Percentiles rank a stretch among this genome's conserved stretches.
Evolutionary conservation across 2,329 filamentous ascomycete genomes (phyloP).

Genomic region (Aspergillus terreus): DNA sequence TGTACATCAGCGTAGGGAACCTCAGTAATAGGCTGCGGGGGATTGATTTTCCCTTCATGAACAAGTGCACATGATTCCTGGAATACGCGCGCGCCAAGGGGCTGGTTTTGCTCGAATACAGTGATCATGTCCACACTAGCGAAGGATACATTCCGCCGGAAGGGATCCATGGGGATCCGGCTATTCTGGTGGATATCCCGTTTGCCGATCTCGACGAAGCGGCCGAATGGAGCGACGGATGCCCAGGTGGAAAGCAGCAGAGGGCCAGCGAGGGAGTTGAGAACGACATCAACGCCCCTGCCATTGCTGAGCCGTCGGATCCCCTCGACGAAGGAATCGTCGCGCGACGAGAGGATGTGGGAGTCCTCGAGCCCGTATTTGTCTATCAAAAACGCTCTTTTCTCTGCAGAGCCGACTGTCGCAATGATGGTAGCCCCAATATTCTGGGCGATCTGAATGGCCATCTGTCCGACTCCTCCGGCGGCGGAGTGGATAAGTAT

Average conservation of each 20-base stretch:
- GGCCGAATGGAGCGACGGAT: neutral
- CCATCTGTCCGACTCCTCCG: slow-evolving; percentile 5
- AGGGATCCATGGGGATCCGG: neutral
- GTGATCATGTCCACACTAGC: neutral
- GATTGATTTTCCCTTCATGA: neutral
- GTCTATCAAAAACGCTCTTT: neutral
- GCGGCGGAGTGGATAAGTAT: slow-evolving; percentile 4
- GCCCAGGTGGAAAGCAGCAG: neutral
- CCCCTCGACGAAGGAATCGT: neutral
- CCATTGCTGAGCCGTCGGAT: neutral
- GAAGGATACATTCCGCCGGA: neutral
- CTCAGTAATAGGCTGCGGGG: neutral
- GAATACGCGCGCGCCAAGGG: neutral
- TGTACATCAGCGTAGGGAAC: neutral
- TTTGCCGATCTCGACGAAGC: neutral
- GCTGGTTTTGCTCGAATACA: neutral
- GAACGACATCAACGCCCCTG: neutral
- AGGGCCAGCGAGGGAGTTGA: neutral
- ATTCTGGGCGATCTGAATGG: neutral
- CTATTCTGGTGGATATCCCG: neutral
- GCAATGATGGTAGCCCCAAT: neutral
- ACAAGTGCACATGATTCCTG: neutral
- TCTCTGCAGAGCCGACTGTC: neutral
- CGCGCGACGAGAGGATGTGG: neutral
- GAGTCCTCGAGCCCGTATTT: neutral